These are phyloP conservation scores for Tetracladium maxilliforme DNA, from an alignment of 2,329 filamentous ascomycete genomes.

Conservation along the genomic window DNA sequence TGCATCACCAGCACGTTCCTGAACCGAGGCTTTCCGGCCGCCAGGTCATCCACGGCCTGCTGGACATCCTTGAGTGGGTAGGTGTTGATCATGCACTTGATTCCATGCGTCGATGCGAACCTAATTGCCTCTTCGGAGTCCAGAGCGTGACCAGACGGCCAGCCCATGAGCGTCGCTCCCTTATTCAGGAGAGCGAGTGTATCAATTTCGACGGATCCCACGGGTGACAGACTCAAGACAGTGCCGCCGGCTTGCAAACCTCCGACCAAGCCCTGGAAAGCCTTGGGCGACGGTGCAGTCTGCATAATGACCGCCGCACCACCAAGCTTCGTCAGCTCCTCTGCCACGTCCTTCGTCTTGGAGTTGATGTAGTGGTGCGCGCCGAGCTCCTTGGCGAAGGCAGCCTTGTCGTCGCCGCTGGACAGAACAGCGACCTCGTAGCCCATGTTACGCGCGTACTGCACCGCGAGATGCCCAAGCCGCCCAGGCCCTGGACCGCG, in stretches of 20 bases:
- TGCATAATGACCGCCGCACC: conserved; percentile 46
- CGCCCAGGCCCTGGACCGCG: conserved; percentile 56
- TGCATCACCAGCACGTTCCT: conserved; percentile 12
- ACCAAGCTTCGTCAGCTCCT: conserved; percentile 38
- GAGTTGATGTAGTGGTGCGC: conserved; percentile 46
- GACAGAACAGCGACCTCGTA: conserved; percentile 58
- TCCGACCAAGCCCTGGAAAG: conserved; percentile 34
- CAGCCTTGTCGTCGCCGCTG: conserved; percentile 48
- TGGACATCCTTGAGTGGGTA: conserved; percentile 38
- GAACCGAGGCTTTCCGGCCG: conserved; percentile 11
- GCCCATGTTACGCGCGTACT: conserved; percentile 64
- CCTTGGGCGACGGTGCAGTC: conserved; percentile 44
- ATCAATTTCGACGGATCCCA: conserved; percentile 28
- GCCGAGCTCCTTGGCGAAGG: conserved; percentile 48
- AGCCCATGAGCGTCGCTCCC: conserved; percentile 47
- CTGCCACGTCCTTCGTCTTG: conserved; percentile 29
- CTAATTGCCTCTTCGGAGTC: conserved; percentile 51
- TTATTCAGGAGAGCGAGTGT: conserved; percentile 24
- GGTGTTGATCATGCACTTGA: conserved; percentile 51
- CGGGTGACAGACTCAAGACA: conserved; percentile 41
- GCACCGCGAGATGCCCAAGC: conserved; percentile 66
- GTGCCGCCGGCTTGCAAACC: conserved; percentile 41
- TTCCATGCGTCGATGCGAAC: conserved; percentile 44
- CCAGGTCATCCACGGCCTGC: conserved; percentile 13
- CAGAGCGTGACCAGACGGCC: conserved; percentile 45